phyloP scores from a whole-genome alignment of 768 basidiomycete species.

The Coprinopsis strossmayeri region DNA sequence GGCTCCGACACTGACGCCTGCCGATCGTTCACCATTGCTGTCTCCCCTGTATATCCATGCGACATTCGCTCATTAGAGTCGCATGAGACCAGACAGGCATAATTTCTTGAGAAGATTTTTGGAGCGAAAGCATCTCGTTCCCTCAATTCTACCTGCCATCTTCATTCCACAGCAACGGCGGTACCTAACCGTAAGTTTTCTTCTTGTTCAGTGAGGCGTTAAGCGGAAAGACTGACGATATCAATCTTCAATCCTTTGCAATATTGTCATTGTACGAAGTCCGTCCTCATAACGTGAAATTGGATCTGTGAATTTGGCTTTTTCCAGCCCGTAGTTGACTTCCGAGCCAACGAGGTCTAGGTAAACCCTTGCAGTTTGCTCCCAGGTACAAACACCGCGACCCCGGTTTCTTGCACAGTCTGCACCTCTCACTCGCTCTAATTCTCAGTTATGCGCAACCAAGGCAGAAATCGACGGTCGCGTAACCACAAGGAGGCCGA shows the following conservation, averaged over 20 bases:
- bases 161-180: background rate
- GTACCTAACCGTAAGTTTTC: slow-evolving; percentile 1
- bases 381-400: background rate
- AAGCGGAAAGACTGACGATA: background rate
- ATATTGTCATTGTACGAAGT: background rate
- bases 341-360: slow-evolving; percentile 13
- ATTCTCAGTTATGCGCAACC: slow-evolving; percentile 33
- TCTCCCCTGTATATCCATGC: background rate
- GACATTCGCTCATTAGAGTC: background rate
- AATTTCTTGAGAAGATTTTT: background rate
- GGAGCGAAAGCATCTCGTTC: background rate
- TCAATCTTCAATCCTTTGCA: background rate
- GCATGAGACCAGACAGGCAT: background rate
- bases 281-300: slow-evolving; percentile 11
- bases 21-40: background rate
- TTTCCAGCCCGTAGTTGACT: background rate
- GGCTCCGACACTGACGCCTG: background rate
- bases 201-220: background rate
- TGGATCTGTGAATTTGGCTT: slow-evolving; percentile 4
- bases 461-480: slow-evolving; percentile 44
- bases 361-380: slow-evolving; percentile 28
- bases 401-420: slow-evolving; percentile 13
- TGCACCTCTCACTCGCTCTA: slow-evolving; percentile 14
- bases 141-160: background rate
- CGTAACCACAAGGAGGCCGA: slow-evolving; percentile 44